Conservation (phyloP, 148 eudicot genomes). For the Rhododendron vialii region DNA sequence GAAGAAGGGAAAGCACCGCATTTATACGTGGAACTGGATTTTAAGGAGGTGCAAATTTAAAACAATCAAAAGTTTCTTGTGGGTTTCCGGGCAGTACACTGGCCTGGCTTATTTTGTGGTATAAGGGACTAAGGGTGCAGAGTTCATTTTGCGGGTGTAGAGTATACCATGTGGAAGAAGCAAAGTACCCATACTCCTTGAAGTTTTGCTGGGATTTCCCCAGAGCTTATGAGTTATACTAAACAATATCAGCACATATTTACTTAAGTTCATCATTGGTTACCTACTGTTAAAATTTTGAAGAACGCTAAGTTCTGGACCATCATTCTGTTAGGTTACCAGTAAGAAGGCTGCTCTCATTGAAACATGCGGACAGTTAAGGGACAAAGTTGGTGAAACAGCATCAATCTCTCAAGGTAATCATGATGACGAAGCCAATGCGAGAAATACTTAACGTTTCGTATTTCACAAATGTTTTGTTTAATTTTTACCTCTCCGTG, state of each 20-base stretch:
- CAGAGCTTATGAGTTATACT: not conserved
- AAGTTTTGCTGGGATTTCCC: constrained; percentile 1
- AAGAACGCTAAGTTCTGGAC: constrained; percentile 1
- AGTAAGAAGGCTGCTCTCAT: constrained; percentile 89
- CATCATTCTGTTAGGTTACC: constrained; percentile 56
- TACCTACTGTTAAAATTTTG: not conserved
- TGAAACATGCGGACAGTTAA: constrained; percentile 56
- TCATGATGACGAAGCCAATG: not conserved
- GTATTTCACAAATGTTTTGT: not conserved
- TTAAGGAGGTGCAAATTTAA: constrained; percentile 66
- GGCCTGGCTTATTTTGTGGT: constrained; percentile 2
- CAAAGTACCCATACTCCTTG: not conserved
- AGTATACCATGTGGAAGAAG: not conserved
- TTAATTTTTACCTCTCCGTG: not conserved
- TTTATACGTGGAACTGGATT: constrained; percentile 90
- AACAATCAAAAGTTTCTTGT: not conserved
- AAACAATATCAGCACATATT: not conserved
- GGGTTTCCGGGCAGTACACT: not conserved
- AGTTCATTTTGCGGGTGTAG: not conserved
- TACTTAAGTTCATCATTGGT: not conserved
- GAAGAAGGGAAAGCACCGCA: constrained; percentile 90
- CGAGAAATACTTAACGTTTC: not conserved
- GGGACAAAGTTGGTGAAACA: constrained; percentile 67
- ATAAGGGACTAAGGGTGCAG: not conserved
- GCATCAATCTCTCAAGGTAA: constrained; percentile 78